These are phyloP conservation scores for Globisporangium barbulae DNA, from an alignment of 352 stramenopile species.

Conservation along the genomic window DNA sequence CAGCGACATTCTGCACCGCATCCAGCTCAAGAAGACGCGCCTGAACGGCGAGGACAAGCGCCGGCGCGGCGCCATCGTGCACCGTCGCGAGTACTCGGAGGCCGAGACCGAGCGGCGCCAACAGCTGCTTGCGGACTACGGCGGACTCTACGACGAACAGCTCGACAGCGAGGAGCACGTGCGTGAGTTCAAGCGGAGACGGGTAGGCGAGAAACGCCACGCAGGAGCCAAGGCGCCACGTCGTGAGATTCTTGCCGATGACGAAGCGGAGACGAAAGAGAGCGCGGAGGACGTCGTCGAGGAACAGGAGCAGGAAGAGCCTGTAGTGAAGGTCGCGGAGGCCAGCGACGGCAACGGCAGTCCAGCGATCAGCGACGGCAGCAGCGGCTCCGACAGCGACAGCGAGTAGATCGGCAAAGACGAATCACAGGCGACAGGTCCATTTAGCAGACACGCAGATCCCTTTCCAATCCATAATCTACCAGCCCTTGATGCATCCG, in stretches of 20 bases:
- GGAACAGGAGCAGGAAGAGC: background rate
- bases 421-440: background rate
- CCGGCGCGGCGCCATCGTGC: constrained; percentile 69
- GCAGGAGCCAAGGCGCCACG: constrained; percentile 7
- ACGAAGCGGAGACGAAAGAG: constrained; percentile 48
- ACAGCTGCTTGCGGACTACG: constrained; percentile 57
- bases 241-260: constrained; percentile 14
- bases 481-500: background rate
- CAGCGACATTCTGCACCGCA: constrained; percentile 66
- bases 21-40: constrained; percentile 84
- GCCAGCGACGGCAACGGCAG: constrained; percentile 39
- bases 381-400: constrained; percentile 61
- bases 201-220: constrained; percentile 23
- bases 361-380: constrained; percentile 57
- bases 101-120: constrained; percentile 55
- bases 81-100: constrained; percentile 73
- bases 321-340: constrained; percentile 7
- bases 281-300: constrained; percentile 17
- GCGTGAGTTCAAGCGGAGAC: constrained; percentile 64
- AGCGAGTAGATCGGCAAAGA: constrained; percentile 35
- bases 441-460: no score
- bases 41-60: constrained; percentile 75
- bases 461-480: background rate
- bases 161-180: constrained; percentile 64
- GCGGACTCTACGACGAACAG: constrained; percentile 60